Percentiles rank a stretch among this genome's conserved stretches.
Evolutionary conservation across 2,329 filamentous ascomycete genomes (phyloP).

Genomic region (Fusarium tricinctum): DNA sequence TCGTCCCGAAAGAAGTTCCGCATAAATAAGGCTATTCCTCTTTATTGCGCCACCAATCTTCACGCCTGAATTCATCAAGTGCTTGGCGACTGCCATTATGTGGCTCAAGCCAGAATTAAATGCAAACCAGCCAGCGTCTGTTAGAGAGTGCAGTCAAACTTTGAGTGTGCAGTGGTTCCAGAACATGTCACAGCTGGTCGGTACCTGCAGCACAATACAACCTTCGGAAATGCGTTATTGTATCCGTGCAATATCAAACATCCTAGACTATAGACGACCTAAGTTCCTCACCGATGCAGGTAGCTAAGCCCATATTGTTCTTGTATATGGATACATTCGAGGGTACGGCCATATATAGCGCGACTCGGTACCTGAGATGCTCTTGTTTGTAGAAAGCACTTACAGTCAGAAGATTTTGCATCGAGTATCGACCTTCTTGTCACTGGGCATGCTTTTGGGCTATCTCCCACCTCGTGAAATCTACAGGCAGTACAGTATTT

Average conservation of each 20-base stretch:
- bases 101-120: conserved; percentile 36
- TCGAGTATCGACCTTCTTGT: not conserved
- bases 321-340: conserved; percentile 3
- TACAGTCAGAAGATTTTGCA: not conserved
- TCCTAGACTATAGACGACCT: conserved; percentile 11
- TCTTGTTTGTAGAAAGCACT: conserved; percentile 5
- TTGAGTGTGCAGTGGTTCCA: conserved; percentile 23
- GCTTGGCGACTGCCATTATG: conserved; percentile 41
- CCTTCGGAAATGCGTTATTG: conserved; percentile 28
- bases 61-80: conserved; percentile 37
- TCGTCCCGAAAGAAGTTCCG: conserved; percentile 3
- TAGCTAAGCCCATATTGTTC: conserved; percentile 9
- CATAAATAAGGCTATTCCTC: conserved; percentile 16
- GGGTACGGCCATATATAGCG: no score
- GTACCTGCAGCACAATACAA: conserved; percentile 48
- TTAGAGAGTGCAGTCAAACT: conserved; percentile 23
- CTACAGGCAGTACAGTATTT: not conserved
- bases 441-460: not conserved
- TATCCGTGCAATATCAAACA: not conserved
- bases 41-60: conserved; percentile 15
- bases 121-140: conserved; percentile 29
- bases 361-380: no score
- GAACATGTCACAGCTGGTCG: conserved; percentile 29
- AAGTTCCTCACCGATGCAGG: conserved; percentile 12
- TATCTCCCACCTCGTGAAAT: not conserved